Base-by-base conservation (phyloP, 805 yeast species). In the Teunomyces lycoperdinae region DNA sequence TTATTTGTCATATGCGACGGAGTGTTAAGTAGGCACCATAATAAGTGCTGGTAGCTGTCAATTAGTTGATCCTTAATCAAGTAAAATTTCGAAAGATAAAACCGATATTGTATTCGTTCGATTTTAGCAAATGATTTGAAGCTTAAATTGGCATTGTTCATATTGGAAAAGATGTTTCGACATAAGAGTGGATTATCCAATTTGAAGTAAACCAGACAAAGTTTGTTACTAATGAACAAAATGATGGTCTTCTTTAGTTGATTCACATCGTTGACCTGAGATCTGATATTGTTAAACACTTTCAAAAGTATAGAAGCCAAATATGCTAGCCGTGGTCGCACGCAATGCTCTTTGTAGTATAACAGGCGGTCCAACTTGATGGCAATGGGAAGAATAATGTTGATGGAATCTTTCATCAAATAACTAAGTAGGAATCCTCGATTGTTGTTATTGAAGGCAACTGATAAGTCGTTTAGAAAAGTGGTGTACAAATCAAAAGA, bases 251-350 rank as follows among this genome's bases (percentile, higher is more conserved):
- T 80, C 54, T 81, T 80, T 30, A 54, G 56, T 8, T 67, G 64
- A 30, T 67, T 62, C 2, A 63, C 61, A 44, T 71, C 75, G 42
- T 62, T 61, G 33, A 67, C 52, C 50, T 70, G 75, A 1, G 82
- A 77, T 34, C 88, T 71, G 33, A 81, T 79, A 44, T 82, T 74
- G 56, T 85, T 84, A 67, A 84, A 84, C 27, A 82, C 63, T 55
- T 77, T 79, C 43, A 85, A 67, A 13, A 84, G 66, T 2, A 80
- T 63, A 3, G 83, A 70, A 0, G 89, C 81, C 20, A 79, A 57
- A 60, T 74, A 77, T 5, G 79, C 68, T 34, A 77, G 58, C 48
- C 84, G 55, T 7, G 81, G 81, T 45, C 67, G 68, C 45, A 65
- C 29, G 58, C 68, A 50, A 52, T 58, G 67, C 70, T 78, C 68